Evolutionary conservation across 306 rosid species (phyloP), one percentile per base, ranked within the genome.

Genomic region (Inga oerstediana): DNA sequence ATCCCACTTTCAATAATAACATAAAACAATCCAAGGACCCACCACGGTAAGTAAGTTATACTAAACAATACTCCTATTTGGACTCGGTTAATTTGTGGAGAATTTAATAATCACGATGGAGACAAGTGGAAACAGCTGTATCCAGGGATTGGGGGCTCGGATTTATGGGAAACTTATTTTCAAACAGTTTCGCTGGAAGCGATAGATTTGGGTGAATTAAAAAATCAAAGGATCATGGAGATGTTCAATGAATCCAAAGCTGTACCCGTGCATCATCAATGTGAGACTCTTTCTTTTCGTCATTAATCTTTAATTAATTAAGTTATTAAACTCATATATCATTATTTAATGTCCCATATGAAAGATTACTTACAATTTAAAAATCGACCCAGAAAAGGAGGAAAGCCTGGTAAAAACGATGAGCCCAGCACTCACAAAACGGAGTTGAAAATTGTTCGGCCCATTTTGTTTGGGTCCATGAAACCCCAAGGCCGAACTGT

Each of bases 161-260:
- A 74, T 74, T 49, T 48, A 14, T 51, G 62, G 74, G 24, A 65
- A 65, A 65, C 64, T 65, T 65, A 9, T 12, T 46, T 37, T 32
- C 61, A 19, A 78, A 49, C 66, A 34, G 66, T 49, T n/a, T 49
- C 8, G 14, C 34, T 48, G 11, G 64, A 48, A 20, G 17, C 48
- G 73, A 19, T 58, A 3, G 59, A 66, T 66, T 67, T 46, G 27
- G 22, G 66, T 11, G 27, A 8, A 72, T 72, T 45, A 45, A 45
- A 72, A 74, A 75, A 52, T 4, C 32, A 35, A 4, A 44, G 2
- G 14, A 34, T 2, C 17, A 65, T 4, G 74, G 74, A 17, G 49
- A 66, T 70, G 72, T 79, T 79, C 82, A 58, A 67, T 79, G 75
- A 66, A 66, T 67, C 75, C 34, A 7, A 54, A 30, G 66, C 49